Conservation (phyloP, 2,329 filamentous ascomycete species). For the Aspergillus tanneri region DNA sequence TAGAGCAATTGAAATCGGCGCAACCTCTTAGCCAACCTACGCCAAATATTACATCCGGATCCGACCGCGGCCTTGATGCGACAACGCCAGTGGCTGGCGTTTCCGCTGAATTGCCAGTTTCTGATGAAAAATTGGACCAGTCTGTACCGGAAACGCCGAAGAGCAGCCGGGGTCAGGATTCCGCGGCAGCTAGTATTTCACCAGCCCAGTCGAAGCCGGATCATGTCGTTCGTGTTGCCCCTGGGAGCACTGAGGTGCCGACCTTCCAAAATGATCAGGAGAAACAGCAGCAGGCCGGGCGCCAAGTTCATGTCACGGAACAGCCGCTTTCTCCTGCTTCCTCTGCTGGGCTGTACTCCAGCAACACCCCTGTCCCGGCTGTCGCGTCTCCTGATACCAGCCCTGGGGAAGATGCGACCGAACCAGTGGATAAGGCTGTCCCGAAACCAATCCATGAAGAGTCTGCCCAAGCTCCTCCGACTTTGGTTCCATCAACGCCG, state of each 20-base stretch:
- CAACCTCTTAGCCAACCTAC: constrained; percentile 10
- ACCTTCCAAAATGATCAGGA: constrained; percentile 29
- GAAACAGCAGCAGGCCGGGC: constrained; percentile 28
- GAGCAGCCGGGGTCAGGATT: constrained; percentile 26
- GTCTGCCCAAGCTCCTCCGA: constrained; percentile 25
- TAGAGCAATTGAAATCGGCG: constrained; percentile 11
- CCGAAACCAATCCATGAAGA: constrained; percentile 26
- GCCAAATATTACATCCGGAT: constrained; percentile 13
- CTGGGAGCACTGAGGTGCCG: constrained; percentile 18
- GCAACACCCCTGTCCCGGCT: constrained; percentile 67
- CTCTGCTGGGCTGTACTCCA: constrained; percentile 67
- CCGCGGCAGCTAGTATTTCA: constrained; percentile 19
- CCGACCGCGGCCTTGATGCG: constrained; percentile 12
- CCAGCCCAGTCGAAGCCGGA: constrained; percentile 21
- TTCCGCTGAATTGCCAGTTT: constrained; percentile 53
- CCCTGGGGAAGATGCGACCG: constrained; percentile 61
- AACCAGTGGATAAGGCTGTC: constrained; percentile 47
- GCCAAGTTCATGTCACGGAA: constrained; percentile 27
- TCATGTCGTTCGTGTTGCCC: constrained; percentile 14
- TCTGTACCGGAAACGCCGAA: constrained; percentile 24
- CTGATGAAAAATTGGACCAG: constrained; percentile 18
- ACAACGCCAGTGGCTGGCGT: constrained; percentile 38
- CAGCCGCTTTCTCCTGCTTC: constrained; percentile 57
- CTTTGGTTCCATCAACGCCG: constrained; percentile 49
- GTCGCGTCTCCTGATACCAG: constrained; percentile 72